These are phyloP conservation scores for Penicillium palitans DNA, from an alignment of 2,329 filamentous ascomycete species.

Conservation along the genomic window DNA sequence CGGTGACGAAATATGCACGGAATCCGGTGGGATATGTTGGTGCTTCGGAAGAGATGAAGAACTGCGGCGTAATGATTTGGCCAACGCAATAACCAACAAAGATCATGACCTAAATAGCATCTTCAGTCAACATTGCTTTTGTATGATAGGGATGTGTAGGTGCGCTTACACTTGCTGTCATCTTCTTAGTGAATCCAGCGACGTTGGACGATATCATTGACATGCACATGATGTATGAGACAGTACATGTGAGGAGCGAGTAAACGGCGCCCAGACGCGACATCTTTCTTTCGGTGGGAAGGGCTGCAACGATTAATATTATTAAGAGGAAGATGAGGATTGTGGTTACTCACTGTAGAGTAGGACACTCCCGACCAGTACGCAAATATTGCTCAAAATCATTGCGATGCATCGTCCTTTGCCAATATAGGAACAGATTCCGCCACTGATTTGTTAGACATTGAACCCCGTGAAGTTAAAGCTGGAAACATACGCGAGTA, in stretches of 20 bases:
- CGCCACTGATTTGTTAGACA: neutral
- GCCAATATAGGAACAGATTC: neutral
- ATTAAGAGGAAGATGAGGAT: neutral
- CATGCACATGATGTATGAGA: constrained; percentile 1
- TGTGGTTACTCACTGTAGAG: neutral
- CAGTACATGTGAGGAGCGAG: neutral
- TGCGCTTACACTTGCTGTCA: neutral
- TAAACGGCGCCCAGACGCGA: neutral
- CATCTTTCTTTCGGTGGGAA: neutral
- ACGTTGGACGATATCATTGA: neutral
- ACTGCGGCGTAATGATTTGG: neutral
- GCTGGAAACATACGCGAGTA: neutral
- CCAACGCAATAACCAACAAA: neutral
- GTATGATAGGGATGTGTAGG: neutral
- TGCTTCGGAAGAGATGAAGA: neutral
- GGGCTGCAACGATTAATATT: neutral
- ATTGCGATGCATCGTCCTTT: neutral
- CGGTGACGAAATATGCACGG: neutral
- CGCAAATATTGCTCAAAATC: neutral
- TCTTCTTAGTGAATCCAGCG: neutral
- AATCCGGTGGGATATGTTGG: neutral
- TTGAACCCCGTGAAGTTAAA: neutral
- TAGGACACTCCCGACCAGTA: neutral
- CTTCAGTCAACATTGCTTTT: neutral
- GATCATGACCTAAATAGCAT: neutral